Percentiles rank a stretch among this genome's conserved stretches.
These are phyloP conservation scores for Cyclostephanos invisitatus DNA, from an alignment of 108 stramenopile species.

Conservation along the genomic window DNA sequence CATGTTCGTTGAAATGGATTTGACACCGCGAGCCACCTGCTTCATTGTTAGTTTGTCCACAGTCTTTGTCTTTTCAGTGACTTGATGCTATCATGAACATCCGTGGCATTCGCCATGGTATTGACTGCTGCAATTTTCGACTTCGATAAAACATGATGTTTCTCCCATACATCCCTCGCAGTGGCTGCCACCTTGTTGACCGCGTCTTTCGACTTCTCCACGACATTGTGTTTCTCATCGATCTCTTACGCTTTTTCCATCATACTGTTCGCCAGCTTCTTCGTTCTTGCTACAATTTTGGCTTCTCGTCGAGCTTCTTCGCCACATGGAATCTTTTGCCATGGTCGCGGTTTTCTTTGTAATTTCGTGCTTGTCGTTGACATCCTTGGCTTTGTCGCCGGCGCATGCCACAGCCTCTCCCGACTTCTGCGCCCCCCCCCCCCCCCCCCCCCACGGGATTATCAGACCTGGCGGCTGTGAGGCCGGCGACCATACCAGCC, in stretches of 20 bases:
- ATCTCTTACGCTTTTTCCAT: slow-evolving; percentile 35
- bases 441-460: slow-evolving; percentile 53
- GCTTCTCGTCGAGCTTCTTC: slow-evolving; percentile 57
- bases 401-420: slow-evolving; percentile 27
- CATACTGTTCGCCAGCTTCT: slow-evolving; percentile 16
- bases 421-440: slow-evolving; percentile 58
- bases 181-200: slow-evolving; percentile 33
- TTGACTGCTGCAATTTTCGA: slow-evolving; percentile 34
- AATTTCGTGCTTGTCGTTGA: slow-evolving; percentile 53
- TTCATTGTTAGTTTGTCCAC: slow-evolving; percentile 7
- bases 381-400: slow-evolving; percentile 32
- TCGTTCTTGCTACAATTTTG: slow-evolving; percentile 52
- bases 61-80: slow-evolving; percentile 42
- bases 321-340: neutral
- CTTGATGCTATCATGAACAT: slow-evolving; percentile 50
- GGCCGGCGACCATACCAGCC: slow-evolving; percentile 60
- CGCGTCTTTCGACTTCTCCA: slow-evolving; percentile 64
- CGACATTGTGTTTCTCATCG: slow-evolving; percentile 71
- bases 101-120: slow-evolving; percentile 25
- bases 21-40: slow-evolving; percentile 2
- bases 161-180: slow-evolving; percentile 61
- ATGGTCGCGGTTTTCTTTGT: slow-evolving; percentile 36
- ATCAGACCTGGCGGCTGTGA: slow-evolving; percentile 50
- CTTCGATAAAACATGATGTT: slow-evolving; percentile 59
- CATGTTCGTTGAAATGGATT: no score